Percentiles rank a stretch among this genome's conserved stretches.
phyloP scores from a whole-genome alignment of 1,139 yeast species.

The Suhomyces wounanorum region DNA sequence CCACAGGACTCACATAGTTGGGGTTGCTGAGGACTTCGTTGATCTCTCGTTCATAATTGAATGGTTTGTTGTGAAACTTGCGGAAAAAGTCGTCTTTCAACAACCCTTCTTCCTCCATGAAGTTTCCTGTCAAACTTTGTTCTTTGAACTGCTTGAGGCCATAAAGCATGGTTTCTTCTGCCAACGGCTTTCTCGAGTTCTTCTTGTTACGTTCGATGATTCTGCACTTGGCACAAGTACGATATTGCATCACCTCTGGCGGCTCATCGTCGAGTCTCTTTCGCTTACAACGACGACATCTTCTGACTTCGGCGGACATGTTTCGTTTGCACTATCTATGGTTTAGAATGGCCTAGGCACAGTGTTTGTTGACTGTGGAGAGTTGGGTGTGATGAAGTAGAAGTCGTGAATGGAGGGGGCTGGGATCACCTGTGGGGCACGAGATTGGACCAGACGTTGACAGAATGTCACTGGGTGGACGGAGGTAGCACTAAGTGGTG shows the following conservation, averaged over 20 bases:
- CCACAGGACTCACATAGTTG: constrained; percentile 17
- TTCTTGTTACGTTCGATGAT: constrained; percentile 54
- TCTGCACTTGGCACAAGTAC: constrained; percentile 62
- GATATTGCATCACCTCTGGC: constrained; percentile 58
- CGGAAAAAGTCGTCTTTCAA: constrained; percentile 20
- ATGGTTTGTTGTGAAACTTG: constrained; percentile 20
- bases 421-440: no score
- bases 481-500: no score
- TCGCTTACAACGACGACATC: constrained; percentile 62
- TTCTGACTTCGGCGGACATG: constrained; percentile 28
- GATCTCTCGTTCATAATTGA: constrained; percentile 21
- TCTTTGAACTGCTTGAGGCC: constrained; percentile 52
- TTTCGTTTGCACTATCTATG: background rate
- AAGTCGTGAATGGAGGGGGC: no score
- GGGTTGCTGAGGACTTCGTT: constrained; percentile 19
- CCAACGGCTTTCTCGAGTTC: constrained; percentile 48
- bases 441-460: no score
- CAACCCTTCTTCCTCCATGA: constrained; percentile 41
- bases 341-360: background rate
- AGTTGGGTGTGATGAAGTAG: background rate
- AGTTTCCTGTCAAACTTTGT: constrained; percentile 41
- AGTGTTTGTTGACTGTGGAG: background rate
- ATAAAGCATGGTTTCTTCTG: constrained; percentile 51
- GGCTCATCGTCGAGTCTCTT: constrained; percentile 61
- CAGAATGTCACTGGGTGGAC: no score